Evolutionary conservation across 2,329 filamentous ascomycete genomes (phyloP).

Genomic region (Talaromyces sp.): DNA sequence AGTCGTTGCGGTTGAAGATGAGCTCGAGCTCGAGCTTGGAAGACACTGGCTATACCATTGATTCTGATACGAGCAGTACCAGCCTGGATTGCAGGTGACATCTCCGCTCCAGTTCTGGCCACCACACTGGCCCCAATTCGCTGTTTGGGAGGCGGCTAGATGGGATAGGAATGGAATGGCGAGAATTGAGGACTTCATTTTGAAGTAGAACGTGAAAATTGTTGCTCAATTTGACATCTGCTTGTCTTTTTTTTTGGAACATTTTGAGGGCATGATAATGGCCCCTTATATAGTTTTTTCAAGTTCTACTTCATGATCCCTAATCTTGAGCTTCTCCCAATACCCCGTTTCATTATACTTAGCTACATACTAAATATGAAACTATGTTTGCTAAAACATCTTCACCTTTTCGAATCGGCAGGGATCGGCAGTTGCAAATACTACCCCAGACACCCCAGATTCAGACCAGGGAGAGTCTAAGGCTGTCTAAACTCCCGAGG

Average conservation of each 20-base stretch:
- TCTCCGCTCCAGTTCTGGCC: background rate
- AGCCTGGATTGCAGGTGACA: background rate
- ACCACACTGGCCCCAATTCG: background rate
- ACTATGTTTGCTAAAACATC: background rate
- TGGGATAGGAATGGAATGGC: background rate
- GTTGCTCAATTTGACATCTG: background rate
- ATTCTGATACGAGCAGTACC: background rate
- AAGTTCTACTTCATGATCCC: background rate
- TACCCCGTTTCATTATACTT: background rate
- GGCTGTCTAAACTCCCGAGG: background rate
- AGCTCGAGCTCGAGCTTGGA: background rate
- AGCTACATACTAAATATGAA: background rate
- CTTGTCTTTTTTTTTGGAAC: background rate
- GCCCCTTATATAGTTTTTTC: background rate
- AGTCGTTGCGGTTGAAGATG: background rate
- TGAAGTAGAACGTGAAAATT: background rate
- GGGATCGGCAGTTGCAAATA: background rate
- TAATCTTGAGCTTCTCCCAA: background rate
- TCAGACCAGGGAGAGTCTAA: background rate
- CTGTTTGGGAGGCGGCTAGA: background rate
- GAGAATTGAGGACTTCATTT: background rate
- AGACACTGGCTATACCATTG: background rate
- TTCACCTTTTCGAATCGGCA: background rate
- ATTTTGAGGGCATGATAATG: no score
- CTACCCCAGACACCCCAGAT: conserved; percentile 1